phyloP scores from a whole-genome alignment of 306 rosid species.

The Leucaena leucocephala region DNA sequence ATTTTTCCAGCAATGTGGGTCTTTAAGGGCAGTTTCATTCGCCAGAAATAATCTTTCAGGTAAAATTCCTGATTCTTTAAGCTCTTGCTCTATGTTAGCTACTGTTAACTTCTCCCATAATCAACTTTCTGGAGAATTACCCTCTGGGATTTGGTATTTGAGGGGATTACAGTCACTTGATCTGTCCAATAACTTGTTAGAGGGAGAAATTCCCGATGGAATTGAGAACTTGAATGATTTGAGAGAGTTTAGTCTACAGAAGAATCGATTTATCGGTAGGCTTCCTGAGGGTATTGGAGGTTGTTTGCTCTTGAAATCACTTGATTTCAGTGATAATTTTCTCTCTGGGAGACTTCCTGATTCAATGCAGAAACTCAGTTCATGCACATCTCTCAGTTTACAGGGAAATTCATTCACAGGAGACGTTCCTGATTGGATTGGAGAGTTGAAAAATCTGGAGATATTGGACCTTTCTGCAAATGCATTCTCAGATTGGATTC shows the following conservation, averaged over 20 bases:
- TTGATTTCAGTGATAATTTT: slow-evolving; percentile 65
- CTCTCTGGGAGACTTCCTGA: slow-evolving; percentile 77
- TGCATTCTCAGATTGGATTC: slow-evolving; percentile 72
- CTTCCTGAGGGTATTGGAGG: slow-evolving; percentile 79
- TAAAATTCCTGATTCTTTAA: slow-evolving; percentile 75
- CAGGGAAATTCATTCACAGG: slow-evolving; percentile 67
- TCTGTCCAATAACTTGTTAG: slow-evolving; percentile 74
- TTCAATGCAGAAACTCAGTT: slow-evolving; percentile 72
- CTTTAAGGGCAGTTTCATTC: slow-evolving; percentile 68
- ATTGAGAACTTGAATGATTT: slow-evolving; percentile 64
- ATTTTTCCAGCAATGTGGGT: slow-evolving; percentile 87
- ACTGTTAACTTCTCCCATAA: slow-evolving; percentile 73
- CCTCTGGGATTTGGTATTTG: slow-evolving; percentile 76
- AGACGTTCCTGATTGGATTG: slow-evolving; percentile 81
- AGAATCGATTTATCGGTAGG: slow-evolving; percentile 63
- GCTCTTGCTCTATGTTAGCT: slow-evolving; percentile 59
- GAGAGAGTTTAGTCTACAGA: slow-evolving; percentile 59
- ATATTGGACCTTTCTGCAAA: slow-evolving; percentile 74
- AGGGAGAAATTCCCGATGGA: slow-evolving; percentile 75
- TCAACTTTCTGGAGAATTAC: slow-evolving; percentile 66
- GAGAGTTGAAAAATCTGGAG: slow-evolving; percentile 62
- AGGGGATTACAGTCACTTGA: slow-evolving; percentile 77
- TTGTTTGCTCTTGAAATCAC: slow-evolving; percentile 57
- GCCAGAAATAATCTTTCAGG: slow-evolving; percentile 77
- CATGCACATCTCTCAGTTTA: slow-evolving; percentile 73